Evolutionary conservation across 495 filamentous ascomycete genomes (phyloP).

Genomic region (Jackrogersella minutella): DNA sequence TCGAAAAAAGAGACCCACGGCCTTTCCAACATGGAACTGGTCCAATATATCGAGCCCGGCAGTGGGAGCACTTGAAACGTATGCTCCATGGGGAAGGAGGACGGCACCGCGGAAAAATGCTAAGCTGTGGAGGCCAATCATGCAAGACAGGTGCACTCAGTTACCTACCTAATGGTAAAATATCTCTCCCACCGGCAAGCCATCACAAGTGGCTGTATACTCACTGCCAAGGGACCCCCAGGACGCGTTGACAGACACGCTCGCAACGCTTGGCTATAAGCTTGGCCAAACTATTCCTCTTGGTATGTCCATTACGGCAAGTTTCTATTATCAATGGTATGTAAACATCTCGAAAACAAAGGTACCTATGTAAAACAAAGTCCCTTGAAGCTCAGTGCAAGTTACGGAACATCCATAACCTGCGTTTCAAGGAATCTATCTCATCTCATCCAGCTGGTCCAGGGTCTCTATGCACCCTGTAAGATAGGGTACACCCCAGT

Average conservation of each 20-base stretch:
- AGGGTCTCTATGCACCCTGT: slow-evolving; percentile 23
- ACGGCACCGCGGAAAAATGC: slow-evolving; percentile 26
- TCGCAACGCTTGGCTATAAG: slow-evolving; percentile 4
- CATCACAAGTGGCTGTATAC: background rate
- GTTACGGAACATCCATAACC: background rate
- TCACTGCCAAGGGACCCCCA: too few relatives aligned
- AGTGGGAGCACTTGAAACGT: slow-evolving; percentile 37
- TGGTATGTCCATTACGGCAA: background rate
- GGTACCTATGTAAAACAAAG: slow-evolving; percentile 1
- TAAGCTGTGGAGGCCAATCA: slow-evolving; percentile 29
- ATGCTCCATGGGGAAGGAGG: slow-evolving; percentile 39
- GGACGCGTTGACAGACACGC: slow-evolving; percentile 23
- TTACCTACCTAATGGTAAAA: background rate
- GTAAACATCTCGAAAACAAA: background rate
- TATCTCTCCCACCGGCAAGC: slow-evolving; percentile 4
- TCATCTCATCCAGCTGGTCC: slow-evolving; percentile 26
- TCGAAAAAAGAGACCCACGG: slow-evolving; percentile 14
- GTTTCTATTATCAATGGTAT: background rate
- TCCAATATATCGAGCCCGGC: slow-evolving; percentile 35
- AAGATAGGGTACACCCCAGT: slow-evolving; percentile 21
- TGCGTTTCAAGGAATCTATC: slow-evolving; percentile 34
- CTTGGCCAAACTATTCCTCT: slow-evolving; percentile 5
- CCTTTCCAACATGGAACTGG: slow-evolving; percentile 32
- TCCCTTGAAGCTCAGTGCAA: background rate
- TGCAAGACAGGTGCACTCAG: slow-evolving; percentile 26